Evolutionary conservation across 2,329 filamentous ascomycete species (phyloP).

Genomic region (Ophidiomyces ophidiicola): DNA sequence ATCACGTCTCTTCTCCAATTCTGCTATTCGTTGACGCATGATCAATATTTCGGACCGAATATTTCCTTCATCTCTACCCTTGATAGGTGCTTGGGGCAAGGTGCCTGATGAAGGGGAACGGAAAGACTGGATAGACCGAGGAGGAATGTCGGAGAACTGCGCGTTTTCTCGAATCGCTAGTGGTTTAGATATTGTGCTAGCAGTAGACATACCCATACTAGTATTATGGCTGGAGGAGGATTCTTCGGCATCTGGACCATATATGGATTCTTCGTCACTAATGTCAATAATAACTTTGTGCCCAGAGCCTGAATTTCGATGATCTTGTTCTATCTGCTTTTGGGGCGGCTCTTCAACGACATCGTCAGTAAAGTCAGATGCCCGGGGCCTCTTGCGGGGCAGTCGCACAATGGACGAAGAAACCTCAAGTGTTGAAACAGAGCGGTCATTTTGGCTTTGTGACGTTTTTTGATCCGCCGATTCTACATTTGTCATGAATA

Average conservation of each 20-base stretch:
- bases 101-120: conserved; percentile 26
- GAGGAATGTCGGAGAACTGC: conserved; percentile 35
- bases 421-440: conserved; percentile 3
- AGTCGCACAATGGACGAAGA: conserved; percentile 14
- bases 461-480: background rate
- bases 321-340: conserved; percentile 50
- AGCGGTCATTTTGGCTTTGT: background rate
- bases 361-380: conserved; percentile 56
- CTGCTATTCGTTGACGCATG: conserved; percentile 40
- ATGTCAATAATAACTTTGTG: conserved; percentile 68
- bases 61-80: conserved; percentile 31
- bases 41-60: conserved; percentile 38
- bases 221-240: background rate
- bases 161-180: conserved; percentile 19
- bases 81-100: conserved; percentile 28
- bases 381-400: conserved; percentile 49
- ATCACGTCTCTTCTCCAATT: conserved; percentile 35
- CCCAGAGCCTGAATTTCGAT: conserved; percentile 32
- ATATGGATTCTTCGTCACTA: conserved; percentile 53
- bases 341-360: conserved; percentile 38
- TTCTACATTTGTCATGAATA: conserved; percentile 36
- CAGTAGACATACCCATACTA: background rate
- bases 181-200: background rate
- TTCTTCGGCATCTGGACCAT: conserved; percentile 13
- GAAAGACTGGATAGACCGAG: conserved; percentile 34